Conservation (phyloP, 73 alveolate species). For the Paramecium sonneborni region DNA sequence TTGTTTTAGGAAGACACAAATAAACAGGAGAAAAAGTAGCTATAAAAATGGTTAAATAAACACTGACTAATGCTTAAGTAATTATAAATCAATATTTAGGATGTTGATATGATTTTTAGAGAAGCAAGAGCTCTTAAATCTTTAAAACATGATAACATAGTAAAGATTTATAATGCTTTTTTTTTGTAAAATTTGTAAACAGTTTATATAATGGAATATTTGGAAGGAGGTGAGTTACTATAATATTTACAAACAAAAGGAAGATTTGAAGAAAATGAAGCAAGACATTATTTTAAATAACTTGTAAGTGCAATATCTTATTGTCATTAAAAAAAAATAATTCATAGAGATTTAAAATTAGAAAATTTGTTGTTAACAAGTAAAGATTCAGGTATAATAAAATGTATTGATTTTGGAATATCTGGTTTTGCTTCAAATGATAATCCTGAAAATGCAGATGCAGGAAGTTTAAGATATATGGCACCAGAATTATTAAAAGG, state of each 20-base stretch:
- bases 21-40: conserved; percentile 69
- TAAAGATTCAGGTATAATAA: conserved; percentile 33
- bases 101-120: conserved; percentile 62
- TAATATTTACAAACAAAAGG: conserved; percentile 71
- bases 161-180: conserved; percentile 53
- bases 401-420: conserved; percentile 71
- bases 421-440: conserved; percentile 62
- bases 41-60: conserved; percentile 57
- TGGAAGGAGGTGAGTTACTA: conserved; percentile 88
- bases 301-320: conserved; percentile 84
- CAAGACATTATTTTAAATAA: conserved; percentile 81
- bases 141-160: conserved; percentile 55
- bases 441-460: conserved; percentile 69
- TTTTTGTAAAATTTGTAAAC: conserved; percentile 40
- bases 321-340: conserved; percentile 89
- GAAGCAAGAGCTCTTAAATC: conserved; percentile 64
- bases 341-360: conserved; percentile 95
- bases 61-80: conserved; percentile 46
- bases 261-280: conserved; percentile 83
- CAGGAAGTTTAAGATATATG: conserved; percentile 70
- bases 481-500: conserved; percentile 73
- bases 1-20: conserved; percentile 62
- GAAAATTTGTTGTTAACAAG: conserved; percentile 79
- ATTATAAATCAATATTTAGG: not conserved
- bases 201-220: conserved; percentile 79